Evolutionary conservation across 495 filamentous ascomycete genomes (phyloP), one percentile per base, ranked within the genome.

Genomic region (Paragyromitra xinjiangensis): DNA sequence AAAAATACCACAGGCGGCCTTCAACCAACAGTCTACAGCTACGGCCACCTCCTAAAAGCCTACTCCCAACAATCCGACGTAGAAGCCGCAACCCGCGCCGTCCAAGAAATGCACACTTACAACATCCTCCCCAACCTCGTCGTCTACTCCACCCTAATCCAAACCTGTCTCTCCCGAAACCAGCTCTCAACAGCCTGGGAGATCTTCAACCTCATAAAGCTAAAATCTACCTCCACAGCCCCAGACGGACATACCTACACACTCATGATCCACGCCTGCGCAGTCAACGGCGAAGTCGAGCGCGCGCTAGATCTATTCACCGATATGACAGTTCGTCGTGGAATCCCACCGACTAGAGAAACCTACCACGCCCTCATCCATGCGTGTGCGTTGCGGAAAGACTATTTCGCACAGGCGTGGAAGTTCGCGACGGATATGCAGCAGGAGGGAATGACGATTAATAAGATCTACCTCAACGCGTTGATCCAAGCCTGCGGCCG

Each of bases 151-250:
- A 72, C 81, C 29, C 64, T 82, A 26, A 82, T 83, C 16, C 70
- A 83, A 63, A 82, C 81, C 8, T 81, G 78, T 26, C 69, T 82
- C 50, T 70, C 75, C 59, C 64, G 78, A 44, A 64, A 67, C 51
- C 78, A 83, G 37, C 53, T 76, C 16, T 64, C 63, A 37, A 79
- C 72, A 9, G 81, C 81, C 39, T 83, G 81, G 81, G 62, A 82
- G 24, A 78, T 83, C 44, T 83, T 83, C 61, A 69, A 83, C n/a
- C 81, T 83, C 48, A 83, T 83, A 26, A 83, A 83, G 39, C 59
- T 82, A 16, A 82, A 82, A 50, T 83, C 81, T 1, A 68, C 68
- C 12, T 34, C 81, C 11, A 83, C 81, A 12, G 78, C 81, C 1
- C 81, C 81, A 8, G 81, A 82, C 44, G 44, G 42, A 29, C 26